A percentile compares a stretch with the other conserved stretches of the same genome.
phyloP scores from a whole-genome alignment of 345 rosid genomes.

The Cardiospermum halicacabum region DNA sequence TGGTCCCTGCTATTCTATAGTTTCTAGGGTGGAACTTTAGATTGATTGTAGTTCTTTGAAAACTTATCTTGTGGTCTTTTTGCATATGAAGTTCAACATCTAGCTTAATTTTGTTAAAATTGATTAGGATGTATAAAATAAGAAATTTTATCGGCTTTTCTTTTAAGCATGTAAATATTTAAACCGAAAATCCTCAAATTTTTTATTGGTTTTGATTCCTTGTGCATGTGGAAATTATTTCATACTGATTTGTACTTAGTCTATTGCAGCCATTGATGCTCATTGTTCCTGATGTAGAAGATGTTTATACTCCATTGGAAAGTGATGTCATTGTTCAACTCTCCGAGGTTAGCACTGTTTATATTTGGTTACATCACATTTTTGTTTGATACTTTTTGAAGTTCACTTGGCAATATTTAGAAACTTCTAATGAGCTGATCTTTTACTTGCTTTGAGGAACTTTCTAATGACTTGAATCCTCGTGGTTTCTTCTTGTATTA shows the following conservation, averaged over 20 bases:
- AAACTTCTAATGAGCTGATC: slow-evolving; percentile 6
- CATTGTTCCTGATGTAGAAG: slow-evolving; percentile 94
- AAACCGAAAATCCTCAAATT: background rate
- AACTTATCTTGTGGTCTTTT: background rate
- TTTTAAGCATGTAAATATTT: background rate
- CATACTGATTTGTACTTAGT: slow-evolving; percentile 13
- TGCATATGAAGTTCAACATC: background rate
- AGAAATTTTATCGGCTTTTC: background rate
- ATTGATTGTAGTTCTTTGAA: background rate
- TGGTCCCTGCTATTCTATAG: background rate
- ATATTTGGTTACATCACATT: slow-evolving; percentile 3
- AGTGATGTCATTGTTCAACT: slow-evolving; percentile 87
- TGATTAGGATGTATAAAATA: background rate
- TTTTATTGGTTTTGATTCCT: background rate
- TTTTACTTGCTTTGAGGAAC: slow-evolving; percentile 2
- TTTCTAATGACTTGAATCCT: background rate
- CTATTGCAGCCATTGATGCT: slow-evolving; percentile 93
- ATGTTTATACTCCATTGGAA: slow-evolving; percentile 93
- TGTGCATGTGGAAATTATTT: background rate
- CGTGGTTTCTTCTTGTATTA: slow-evolving; percentile 25
- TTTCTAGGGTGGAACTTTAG: background rate
- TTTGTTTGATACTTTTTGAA: slow-evolving; percentile 9
- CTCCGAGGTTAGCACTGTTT: slow-evolving; percentile 63
- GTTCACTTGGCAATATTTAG: background rate
- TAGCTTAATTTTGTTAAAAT: background rate